These are phyloP conservation scores for Drosera spatulata DNA, from an alignment of 179 eudicot species.

Conservation along the genomic window DNA sequence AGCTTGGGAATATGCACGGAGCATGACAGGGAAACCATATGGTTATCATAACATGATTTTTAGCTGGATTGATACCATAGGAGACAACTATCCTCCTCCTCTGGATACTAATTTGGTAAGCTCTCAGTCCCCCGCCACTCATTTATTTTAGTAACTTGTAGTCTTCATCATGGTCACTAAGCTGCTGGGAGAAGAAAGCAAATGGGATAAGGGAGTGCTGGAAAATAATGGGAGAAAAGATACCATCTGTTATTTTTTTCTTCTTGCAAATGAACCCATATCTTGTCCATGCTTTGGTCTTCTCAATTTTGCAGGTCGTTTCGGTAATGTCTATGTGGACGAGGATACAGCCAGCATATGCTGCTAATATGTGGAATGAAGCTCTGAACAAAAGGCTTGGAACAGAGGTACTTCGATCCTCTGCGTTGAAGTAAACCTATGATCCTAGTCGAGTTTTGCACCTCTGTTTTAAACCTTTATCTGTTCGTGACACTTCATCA, in stretches of 20 bases:
- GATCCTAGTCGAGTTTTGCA: too few relatives aligned
- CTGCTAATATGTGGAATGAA: conserved; percentile 99
- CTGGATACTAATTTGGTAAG: conserved; percentile 99
- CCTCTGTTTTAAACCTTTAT: too few relatives aligned
- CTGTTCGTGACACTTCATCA: too few relatives aligned
- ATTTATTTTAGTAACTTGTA: too few relatives aligned
- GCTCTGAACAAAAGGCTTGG: conserved; percentile 95
- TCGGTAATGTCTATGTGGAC: conserved; percentile 99
- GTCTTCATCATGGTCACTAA: too few relatives aligned
- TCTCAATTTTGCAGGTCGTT: conserved; percentile 45
- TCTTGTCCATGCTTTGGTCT: background rate
- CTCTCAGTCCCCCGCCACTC: background rate
- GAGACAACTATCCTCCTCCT: conserved; percentile 95
- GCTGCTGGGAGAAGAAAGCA: too few relatives aligned
- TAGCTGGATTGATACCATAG: conserved; percentile 96
- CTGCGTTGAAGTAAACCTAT: background rate
- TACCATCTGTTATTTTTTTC: too few relatives aligned
- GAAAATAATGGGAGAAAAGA: too few relatives aligned
- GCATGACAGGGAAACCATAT: conserved; percentile 95
- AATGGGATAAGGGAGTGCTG: too few relatives aligned
- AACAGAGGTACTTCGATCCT: conserved; percentile 62
- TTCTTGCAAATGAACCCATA: background rate
- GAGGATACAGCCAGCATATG: conserved; percentile 95
- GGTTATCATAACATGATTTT: conserved; percentile 99
- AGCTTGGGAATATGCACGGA: conserved; percentile 93